phyloP scores from a whole-genome alignment of 305 asterid genomes.

The Andrographis paniculata region DNA sequence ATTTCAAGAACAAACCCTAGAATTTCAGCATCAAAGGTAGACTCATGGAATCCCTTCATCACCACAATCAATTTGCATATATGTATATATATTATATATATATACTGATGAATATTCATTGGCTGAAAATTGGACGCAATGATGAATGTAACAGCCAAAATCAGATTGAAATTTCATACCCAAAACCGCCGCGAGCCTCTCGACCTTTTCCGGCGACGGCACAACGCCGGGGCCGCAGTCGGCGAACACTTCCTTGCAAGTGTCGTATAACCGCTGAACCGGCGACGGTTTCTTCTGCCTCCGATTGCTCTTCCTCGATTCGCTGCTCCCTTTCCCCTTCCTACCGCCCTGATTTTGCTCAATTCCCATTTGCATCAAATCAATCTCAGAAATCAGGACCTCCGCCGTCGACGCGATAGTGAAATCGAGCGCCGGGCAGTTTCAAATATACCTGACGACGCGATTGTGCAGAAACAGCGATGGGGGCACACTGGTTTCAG shows the following conservation, averaged over 20 bases:
- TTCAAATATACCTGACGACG: no score
- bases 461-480: no score
- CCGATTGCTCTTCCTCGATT: slow-evolving; percentile 39
- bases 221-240: slow-evolving; percentile 74
- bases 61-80: no score
- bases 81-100: no score
- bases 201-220: slow-evolving; percentile 55
- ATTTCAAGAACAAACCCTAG: no score
- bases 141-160: not conserved
- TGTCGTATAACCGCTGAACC: slow-evolving; percentile 64
- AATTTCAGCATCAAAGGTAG: not conserved
- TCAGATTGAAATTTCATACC: slow-evolving; percentile 31
- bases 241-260: slow-evolving; percentile 61
- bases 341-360: slow-evolving; percentile 46
- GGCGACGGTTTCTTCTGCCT: slow-evolving; percentile 29
- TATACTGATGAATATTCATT: no score
- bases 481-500: not conserved
- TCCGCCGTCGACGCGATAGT: no score
- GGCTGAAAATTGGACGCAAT: no score
- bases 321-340: slow-evolving; percentile 38
- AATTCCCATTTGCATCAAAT: slow-evolving; percentile 49
- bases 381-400: no score
- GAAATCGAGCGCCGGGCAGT: no score
- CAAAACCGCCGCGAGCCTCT: slow-evolving; percentile 50
- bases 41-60: not conserved